These are phyloP conservation scores for Luvunga scandens DNA, from an alignment of 345 rosid species.

Conservation along the genomic window DNA sequence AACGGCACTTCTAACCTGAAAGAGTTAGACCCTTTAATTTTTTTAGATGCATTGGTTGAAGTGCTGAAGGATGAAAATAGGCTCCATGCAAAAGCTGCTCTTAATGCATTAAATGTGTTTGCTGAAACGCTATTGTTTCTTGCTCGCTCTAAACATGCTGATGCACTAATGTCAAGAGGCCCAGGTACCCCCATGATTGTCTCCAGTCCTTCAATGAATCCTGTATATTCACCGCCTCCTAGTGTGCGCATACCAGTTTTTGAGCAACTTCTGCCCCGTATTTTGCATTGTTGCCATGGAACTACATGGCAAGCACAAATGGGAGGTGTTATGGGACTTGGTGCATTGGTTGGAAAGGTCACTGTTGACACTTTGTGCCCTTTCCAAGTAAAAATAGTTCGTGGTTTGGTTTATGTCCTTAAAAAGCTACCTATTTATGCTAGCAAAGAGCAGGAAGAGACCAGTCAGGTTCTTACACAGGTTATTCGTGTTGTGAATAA, in stretches of 20 bases:
- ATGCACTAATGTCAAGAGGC: slow-evolving; percentile 79
- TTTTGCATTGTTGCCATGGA: slow-evolving; percentile 96
- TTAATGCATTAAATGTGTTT: slow-evolving; percentile 72
- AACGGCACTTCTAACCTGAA: slow-evolving; percentile 61
- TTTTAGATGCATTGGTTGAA: slow-evolving; percentile 93
- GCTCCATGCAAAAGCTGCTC: slow-evolving; percentile 90
- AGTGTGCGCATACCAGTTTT: slow-evolving; percentile 91
- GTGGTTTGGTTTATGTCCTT: slow-evolving; percentile 87
- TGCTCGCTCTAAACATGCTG: slow-evolving; percentile 90
- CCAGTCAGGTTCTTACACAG: slow-evolving; percentile 97
- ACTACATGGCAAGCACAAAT: slow-evolving; percentile 98
- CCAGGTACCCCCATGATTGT: slow-evolving; percentile 94
- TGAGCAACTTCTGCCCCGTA: slow-evolving; percentile 97
- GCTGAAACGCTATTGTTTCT: slow-evolving; percentile 89
- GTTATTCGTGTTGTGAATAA: slow-evolving; percentile 97
- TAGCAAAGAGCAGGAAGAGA: slow-evolving; percentile 96
- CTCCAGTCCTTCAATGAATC: slow-evolving; percentile 99
- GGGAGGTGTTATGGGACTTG: slow-evolving; percentile 99
- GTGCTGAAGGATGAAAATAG: slow-evolving; percentile 92
- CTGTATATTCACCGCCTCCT: slow-evolving; percentile 93
- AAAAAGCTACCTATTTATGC: slow-evolving; percentile 89
- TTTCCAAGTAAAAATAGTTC: slow-evolving; percentile 87
- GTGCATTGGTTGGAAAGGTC: slow-evolving; percentile 95
- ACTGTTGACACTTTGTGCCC: slow-evolving; percentile 87
- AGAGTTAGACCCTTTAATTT: slow-evolving; percentile 86